Percentiles rank a stretch among this genome's conserved stretches.
phyloP scores from a whole-genome alignment of 2,329 filamentous ascomycete genomes.

The Alternaria postmessia region DNA sequence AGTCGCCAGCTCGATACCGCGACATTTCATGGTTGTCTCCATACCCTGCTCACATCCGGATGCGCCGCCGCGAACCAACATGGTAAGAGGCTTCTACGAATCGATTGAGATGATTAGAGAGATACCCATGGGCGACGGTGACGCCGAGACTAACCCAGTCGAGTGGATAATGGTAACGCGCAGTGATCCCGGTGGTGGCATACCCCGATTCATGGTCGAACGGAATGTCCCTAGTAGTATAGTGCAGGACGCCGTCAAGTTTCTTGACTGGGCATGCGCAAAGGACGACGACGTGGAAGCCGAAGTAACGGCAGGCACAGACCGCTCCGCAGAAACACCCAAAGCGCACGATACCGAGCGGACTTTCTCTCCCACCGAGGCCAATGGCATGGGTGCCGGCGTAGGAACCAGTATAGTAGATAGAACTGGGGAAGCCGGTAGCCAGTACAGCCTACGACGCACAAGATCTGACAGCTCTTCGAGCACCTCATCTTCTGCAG shows the following conservation, averaged over 20 bases:
- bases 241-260: slow-evolving; percentile 79
- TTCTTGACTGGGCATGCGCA: slow-evolving; percentile 77
- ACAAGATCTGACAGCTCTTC: slow-evolving; percentile 39
- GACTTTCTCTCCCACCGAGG: slow-evolving; percentile 38
- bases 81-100: slow-evolving; percentile 86
- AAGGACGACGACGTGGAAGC: slow-evolving; percentile 52
- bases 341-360: slow-evolving; percentile 27
- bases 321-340: slow-evolving; percentile 18
- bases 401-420: slow-evolving; percentile 50
- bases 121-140: slow-evolving; percentile 64
- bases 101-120: slow-evolving; percentile 92
- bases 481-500: slow-evolving; percentile 34
- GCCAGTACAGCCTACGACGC: slow-evolving; percentile 27
- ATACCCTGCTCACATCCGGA: slow-evolving; percentile 82
- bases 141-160: slow-evolving; percentile 69
- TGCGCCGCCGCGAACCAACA: slow-evolving; percentile 73
- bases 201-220: slow-evolving; percentile 91
- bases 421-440: slow-evolving; percentile 19
- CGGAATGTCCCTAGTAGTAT: slow-evolving; percentile 85
- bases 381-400: slow-evolving; percentile 49
- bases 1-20: slow-evolving; percentile 55
- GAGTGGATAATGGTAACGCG: slow-evolving; percentile 95
- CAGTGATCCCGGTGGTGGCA: slow-evolving; percentile 86
- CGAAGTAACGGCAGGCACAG: slow-evolving; percentile 32
- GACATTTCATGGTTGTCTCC: slow-evolving; percentile 87